phyloP scores from a whole-genome alignment of 495 filamentous ascomycete genomes.

The Lophiostoma macrostomum region DNA sequence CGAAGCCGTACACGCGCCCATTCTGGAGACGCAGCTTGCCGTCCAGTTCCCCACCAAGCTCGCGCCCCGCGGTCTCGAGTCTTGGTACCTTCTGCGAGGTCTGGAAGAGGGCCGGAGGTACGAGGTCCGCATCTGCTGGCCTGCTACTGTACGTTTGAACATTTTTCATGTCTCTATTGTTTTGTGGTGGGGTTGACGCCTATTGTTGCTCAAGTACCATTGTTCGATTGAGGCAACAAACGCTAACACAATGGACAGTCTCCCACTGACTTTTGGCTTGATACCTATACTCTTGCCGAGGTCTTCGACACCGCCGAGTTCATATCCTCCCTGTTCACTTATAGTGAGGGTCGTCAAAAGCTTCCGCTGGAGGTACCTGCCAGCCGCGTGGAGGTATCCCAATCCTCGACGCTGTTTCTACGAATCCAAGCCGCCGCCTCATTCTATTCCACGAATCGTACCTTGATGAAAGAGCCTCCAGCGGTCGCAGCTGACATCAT shows the following conservation, averaged over 20 bases:
- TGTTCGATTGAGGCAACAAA: conserved; percentile 13
- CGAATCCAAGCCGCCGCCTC: conserved; percentile 73
- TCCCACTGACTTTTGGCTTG: conserved; percentile 77
- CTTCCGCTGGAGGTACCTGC: conserved; percentile 6
- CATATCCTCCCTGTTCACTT: conserved; percentile 61
- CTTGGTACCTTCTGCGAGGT: conserved; percentile 83
- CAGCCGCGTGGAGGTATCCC: conserved; percentile 25
- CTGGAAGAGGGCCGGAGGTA: conserved; percentile 73
- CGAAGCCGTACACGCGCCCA: conserved; percentile 49
- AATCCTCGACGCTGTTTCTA: conserved; percentile 73
- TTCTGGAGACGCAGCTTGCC: conserved; percentile 59
- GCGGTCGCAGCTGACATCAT: conserved; percentile 80
- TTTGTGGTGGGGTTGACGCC: background rate
- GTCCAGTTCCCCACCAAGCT: conserved; percentile 61
- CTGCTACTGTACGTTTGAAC: conserved; percentile 71
- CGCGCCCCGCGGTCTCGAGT: conserved; percentile 57
- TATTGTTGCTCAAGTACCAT: conserved; percentile 2
- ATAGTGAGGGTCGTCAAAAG: conserved; percentile 53
- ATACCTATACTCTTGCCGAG: conserved; percentile 56
- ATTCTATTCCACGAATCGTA: conserved; percentile 70
- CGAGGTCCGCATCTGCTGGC: conserved; percentile 92
- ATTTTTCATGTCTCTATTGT: background rate
- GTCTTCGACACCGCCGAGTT: conserved; percentile 60
- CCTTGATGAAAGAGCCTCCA: conserved; percentile 73
- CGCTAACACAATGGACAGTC: conserved; percentile 61